A percentile compares a stretch with the other conserved stretches of the same genome.
Conservation (phyloP, 2,329 filamentous ascomycete species). For the Metarhizium guizhouense region DNA sequence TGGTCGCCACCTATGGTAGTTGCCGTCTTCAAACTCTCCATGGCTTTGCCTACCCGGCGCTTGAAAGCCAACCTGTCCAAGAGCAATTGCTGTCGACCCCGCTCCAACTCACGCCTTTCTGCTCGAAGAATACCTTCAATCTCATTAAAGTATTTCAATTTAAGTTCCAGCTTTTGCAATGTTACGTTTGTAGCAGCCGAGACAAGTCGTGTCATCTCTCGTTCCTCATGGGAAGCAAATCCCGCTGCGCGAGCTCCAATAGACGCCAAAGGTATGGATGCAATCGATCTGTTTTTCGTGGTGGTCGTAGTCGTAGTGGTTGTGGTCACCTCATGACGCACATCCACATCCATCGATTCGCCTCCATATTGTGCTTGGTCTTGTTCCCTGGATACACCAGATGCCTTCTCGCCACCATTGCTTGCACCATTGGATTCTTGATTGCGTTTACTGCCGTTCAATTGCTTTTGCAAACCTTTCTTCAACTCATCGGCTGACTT, state of each 20-base stretch:
- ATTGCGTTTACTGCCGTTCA: slow-evolving; percentile 49
- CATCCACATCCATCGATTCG: slow-evolving; percentile 58
- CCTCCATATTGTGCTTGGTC: slow-evolving; percentile 25
- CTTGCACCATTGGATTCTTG: slow-evolving; percentile 49
- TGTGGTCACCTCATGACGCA: slow-evolving; percentile 39
- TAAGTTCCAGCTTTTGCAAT: slow-evolving; percentile 92
- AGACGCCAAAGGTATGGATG: slow-evolving; percentile 75
- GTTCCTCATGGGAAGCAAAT: slow-evolving; percentile 90
- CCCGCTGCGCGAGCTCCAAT: slow-evolving; percentile 80
- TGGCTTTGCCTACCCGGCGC: slow-evolving; percentile 73
- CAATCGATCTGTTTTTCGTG: slow-evolving; percentile 41
- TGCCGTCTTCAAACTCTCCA: slow-evolving; percentile 61
- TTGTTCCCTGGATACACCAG: background rate
- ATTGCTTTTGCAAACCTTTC: slow-evolving; percentile 65
- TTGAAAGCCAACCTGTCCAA: slow-evolving; percentile 86
- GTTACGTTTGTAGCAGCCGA: slow-evolving; percentile 87
- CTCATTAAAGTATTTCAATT: slow-evolving; percentile 92
- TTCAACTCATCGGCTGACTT: slow-evolving; percentile 83
- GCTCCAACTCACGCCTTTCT: slow-evolving; percentile 86
- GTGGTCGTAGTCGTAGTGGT: slow-evolving; percentile 43
- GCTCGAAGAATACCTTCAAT: slow-evolving; percentile 89
- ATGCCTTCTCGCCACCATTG: slow-evolving; percentile 27
- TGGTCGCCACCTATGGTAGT: slow-evolving; percentile 39
- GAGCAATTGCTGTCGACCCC: slow-evolving; percentile 86
- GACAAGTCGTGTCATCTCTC: slow-evolving; percentile 90